These are phyloP conservation scores for Haplographium delicatum DNA, from an alignment of 495 filamentous ascomycete genomes.

Conservation along the genomic window DNA sequence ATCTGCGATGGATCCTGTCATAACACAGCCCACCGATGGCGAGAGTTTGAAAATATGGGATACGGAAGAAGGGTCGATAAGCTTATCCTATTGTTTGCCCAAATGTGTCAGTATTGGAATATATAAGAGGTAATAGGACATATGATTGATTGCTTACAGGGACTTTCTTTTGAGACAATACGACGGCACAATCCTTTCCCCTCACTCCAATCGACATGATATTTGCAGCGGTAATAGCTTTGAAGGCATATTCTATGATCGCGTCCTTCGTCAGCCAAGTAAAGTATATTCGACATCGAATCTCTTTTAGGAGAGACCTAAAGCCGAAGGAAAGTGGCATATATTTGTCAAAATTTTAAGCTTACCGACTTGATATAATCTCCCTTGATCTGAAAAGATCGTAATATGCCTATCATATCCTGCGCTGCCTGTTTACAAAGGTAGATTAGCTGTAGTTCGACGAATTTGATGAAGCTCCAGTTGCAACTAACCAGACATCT, in stretches of 20 bases:
- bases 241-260: constrained; percentile 95
- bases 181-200: constrained; percentile 94
- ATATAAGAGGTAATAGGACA: constrained; percentile 24
- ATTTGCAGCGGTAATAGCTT: constrained; percentile 97
- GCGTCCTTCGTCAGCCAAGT: background rate
- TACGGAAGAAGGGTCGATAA: constrained; percentile 95
- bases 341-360: constrained; percentile 3
- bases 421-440: constrained; percentile 66
- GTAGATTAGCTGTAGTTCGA: constrained; percentile 15
- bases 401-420: constrained; percentile 98
- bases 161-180: constrained; percentile 98
- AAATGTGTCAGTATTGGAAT: constrained; percentile 24
- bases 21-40: constrained; percentile 92
- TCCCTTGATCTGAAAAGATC: constrained; percentile 98
- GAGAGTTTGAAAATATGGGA: constrained; percentile 97
- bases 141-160: constrained; percentile 86
- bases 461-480: constrained; percentile 1
- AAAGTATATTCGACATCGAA: background rate
- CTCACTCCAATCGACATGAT: constrained; percentile 95
- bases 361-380: constrained; percentile 97
- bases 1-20: constrained; percentile 98
- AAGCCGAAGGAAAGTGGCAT: background rate
- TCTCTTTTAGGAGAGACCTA: background rate
- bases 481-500: constrained; percentile 34
- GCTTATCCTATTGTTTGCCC: constrained; percentile 75